Conservation (phyloP, 2,329 filamentous ascomycete species). For the Fusarium heterosporum region DNA sequence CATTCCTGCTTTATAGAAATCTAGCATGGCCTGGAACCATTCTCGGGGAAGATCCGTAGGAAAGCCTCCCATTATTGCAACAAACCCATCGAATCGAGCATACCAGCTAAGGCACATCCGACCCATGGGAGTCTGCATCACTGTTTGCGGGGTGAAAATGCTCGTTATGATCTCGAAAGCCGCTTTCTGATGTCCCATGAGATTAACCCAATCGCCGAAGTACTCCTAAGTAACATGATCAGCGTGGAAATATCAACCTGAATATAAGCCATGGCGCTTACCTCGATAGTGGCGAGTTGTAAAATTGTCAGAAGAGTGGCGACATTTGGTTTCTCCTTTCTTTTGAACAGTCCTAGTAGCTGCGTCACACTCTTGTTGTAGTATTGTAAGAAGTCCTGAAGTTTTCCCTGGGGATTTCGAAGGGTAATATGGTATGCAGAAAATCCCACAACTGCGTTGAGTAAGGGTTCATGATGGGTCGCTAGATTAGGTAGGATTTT, state of each 20-base stretch:
- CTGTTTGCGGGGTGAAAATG: slow-evolving; percentile 80
- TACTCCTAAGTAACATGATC: slow-evolving; percentile 74
- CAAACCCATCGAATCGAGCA: slow-evolving; percentile 85
- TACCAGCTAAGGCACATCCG: slow-evolving; percentile 90
- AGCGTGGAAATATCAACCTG: slow-evolving; percentile 30
- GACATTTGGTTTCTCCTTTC: slow-evolving; percentile 76
- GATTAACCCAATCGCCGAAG: slow-evolving; percentile 93
- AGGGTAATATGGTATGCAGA: slow-evolving; percentile 87
- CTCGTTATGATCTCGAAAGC: slow-evolving; percentile 83
- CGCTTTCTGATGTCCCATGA: slow-evolving; percentile 92
- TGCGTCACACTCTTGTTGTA: slow-evolving; percentile 89
- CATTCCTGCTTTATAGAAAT: slow-evolving; percentile 71
- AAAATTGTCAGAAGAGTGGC: slow-evolving; percentile 87
- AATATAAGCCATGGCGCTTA: slow-evolving; percentile 52
- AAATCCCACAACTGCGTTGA: slow-evolving; percentile 90
- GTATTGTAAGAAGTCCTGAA: slow-evolving; percentile 86
- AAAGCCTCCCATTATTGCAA: slow-evolving; percentile 84
- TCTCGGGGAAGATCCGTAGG: slow-evolving; percentile 78
- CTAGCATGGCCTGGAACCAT: slow-evolving; percentile 78
- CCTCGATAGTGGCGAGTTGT: slow-evolving; percentile 93
- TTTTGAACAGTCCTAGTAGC: slow-evolving; percentile 77
- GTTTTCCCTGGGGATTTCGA: slow-evolving; percentile 74
- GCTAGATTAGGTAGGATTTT: slow-evolving; percentile 78
- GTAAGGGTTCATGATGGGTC: slow-evolving; percentile 78
- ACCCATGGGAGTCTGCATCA: slow-evolving; percentile 76